Base-by-base conservation (phyloP, 371 early-diverging fungal genomes). In the Dichotomocladium elegans region DNA sequence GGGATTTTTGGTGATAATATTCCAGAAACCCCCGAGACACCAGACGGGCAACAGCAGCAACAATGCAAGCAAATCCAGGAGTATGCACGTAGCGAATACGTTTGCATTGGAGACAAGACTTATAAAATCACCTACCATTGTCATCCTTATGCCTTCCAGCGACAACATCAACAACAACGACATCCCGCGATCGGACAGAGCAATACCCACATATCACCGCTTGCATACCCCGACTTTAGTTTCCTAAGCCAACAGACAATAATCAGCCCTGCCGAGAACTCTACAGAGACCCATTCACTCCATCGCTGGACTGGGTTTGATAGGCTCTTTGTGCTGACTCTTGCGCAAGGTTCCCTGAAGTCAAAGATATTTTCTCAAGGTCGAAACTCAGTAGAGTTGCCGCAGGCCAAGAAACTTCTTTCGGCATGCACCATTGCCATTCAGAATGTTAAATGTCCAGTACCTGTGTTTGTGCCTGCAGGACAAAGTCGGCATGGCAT, bases 381-480 rank as follows among this genome's bases (percentile, higher is more conserved):
- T 24, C 79, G 57, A 50, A 28, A 58, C 3, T 64, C 64, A 14
- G 64, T 87, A 14, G 88, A 88, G 48, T 55, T 82, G 5, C 69
- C 76, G 35, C 83, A 79, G 11, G 81, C 88, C 9, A 89, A 89
- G 46, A 58, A 78, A 3, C 61, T 92, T 17, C 55, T 85, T 17
- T 89, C 90, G 1, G 81, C 90, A 4, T 82, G 90, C 57, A 76
- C 82, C 14, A 79, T 90, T 25, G 91, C 92, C 0, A 75, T 89
- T 43, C 82, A 83, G 41, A 88, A 88, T 60, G 81, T 77, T 2
- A 79, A 72, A 11, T 92, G 92, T 60, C 66, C 63, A 26, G 66
- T 91, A 24, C 91, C 93, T 15, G 81, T 83, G 9, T 92, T 92
- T 74, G 79, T 88, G 5, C 89, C 87, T 1, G 79, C 80, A 3